A percentile compares a stretch with the other conserved stretches of the same genome.
Evolutionary conservation across 768 basidiomycete genomes (phyloP).

Genomic region (Russula lepida): DNA sequence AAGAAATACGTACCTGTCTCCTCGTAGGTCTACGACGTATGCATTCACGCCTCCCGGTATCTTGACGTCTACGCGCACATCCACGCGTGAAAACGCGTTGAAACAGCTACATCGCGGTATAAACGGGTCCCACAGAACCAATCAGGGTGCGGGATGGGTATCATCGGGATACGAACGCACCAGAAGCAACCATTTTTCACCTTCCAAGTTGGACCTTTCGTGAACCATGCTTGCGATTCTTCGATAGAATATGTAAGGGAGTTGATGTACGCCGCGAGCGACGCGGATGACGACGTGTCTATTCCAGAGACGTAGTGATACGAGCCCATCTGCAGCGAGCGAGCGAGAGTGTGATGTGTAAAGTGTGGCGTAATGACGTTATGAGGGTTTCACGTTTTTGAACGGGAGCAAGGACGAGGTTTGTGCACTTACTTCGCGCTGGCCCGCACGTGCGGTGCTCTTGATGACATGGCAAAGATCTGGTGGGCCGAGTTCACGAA

Average conservation of each 20-base stretch:
- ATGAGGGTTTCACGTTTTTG: background rate
- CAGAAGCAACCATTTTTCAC: slow-evolving; percentile 91
- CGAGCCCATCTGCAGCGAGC: slow-evolving; percentile 63
- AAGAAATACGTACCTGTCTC: slow-evolving; percentile 64
- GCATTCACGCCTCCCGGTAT: slow-evolving; percentile 96
- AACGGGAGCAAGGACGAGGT: background rate
- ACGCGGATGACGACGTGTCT: slow-evolving; percentile 95
- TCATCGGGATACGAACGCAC: slow-evolving; percentile 36
- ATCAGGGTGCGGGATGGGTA: background rate
- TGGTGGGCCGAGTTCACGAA: slow-evolving; percentile 94
- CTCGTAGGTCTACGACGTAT: slow-evolving; percentile 88
- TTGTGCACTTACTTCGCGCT: slow-evolving; percentile 75
- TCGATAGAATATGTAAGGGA: slow-evolving; percentile 95
- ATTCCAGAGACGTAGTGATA: slow-evolving; percentile 99
- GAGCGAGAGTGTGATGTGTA: background rate
- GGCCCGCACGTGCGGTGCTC: slow-evolving; percentile 71
- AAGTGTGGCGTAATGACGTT: background rate
- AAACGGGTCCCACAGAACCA: background rate
- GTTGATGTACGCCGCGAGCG: slow-evolving; percentile 96
- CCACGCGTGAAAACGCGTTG: slow-evolving; percentile 95
- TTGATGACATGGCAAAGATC: slow-evolving; percentile 96
- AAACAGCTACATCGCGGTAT: slow-evolving; percentile 58
- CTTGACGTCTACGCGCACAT: slow-evolving; percentile 95
- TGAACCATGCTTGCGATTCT: slow-evolving; percentile 87
- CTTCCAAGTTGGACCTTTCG: slow-evolving; percentile 78